Evolutionary conservation across 495 filamentous ascomycete species (phyloP).

Genomic region (Oidiodendron maius): DNA sequence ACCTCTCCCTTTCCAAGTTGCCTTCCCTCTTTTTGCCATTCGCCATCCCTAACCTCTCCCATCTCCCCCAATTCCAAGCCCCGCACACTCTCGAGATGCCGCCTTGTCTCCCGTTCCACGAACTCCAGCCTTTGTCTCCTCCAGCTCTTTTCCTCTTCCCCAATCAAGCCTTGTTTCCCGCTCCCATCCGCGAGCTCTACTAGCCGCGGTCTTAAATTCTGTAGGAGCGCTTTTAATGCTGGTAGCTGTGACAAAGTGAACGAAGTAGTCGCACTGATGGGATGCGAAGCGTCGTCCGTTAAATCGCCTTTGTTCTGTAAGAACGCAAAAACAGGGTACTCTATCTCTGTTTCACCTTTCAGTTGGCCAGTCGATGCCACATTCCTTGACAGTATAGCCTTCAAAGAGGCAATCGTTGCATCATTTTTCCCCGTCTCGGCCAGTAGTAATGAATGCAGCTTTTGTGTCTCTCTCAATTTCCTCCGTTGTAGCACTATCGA

Average conservation of each 20-base stretch:
- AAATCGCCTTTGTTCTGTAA: slow-evolving; percentile 37
- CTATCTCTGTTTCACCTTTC: slow-evolving; percentile 1
- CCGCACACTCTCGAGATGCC: slow-evolving; percentile 47
- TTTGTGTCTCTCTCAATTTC: slow-evolving; percentile 73
- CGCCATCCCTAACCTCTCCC: slow-evolving; percentile 54
- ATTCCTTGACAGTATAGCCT: slow-evolving; percentile 43
- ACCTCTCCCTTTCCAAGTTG: slow-evolving; percentile 40
- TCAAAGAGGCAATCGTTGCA: slow-evolving; percentile 59
- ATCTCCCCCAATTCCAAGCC: slow-evolving; percentile 48
- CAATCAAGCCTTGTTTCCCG: slow-evolving; percentile 24
- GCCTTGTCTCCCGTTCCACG: slow-evolving; percentile 61
- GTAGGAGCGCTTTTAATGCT: slow-evolving; percentile 60
- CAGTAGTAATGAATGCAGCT: slow-evolving; percentile 67
- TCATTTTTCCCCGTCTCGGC: slow-evolving; percentile 75
- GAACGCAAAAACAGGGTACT: slow-evolving; percentile 41
- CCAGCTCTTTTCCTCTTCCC: slow-evolving; percentile 37
- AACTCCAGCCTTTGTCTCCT: slow-evolving; percentile 62
- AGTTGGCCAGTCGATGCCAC: slow-evolving; percentile 17
- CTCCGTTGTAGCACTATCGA: slow-evolving; percentile 64
- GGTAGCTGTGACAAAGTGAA: slow-evolving; percentile 81
- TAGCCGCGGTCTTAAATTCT: slow-evolving; percentile 55
- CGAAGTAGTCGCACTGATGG: slow-evolving; percentile 67
- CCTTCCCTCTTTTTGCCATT: slow-evolving; percentile 42
- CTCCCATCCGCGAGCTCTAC: slow-evolving; percentile 37
- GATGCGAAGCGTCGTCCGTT: slow-evolving; percentile 32